Evolutionary conservation across 2,329 filamentous ascomycete species (phyloP).

Genomic region (Alternaria infectoria): DNA sequence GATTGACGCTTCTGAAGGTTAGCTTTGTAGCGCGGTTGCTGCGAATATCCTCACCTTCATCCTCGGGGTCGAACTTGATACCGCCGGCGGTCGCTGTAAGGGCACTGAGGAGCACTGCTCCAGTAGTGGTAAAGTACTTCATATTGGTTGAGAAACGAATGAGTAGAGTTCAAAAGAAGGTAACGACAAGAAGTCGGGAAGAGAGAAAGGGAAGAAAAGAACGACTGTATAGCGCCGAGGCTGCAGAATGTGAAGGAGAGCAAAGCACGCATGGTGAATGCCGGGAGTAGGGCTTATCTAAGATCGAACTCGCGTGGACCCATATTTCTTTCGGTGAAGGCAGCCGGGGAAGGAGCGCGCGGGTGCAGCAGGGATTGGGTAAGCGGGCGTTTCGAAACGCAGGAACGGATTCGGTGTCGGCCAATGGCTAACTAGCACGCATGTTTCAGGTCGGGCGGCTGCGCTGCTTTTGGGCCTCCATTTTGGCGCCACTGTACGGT

Average conservation of each 20-base stretch:
- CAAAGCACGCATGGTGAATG: constrained; percentile 22
- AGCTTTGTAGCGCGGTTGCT: neutral
- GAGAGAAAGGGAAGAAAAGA: constrained; percentile 18
- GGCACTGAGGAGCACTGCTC: constrained; percentile 46
- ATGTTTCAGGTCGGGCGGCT: constrained; percentile 24
- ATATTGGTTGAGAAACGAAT: constrained; percentile 30
- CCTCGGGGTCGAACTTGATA: constrained; percentile 41
- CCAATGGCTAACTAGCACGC: constrained; percentile 22
- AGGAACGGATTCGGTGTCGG: constrained; percentile 12
- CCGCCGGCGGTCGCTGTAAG: constrained; percentile 34
- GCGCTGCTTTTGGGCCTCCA: constrained; percentile 9
- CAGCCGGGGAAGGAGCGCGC: constrained; percentile 25
- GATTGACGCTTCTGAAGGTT: constrained; percentile 30
- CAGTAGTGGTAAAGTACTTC: constrained; percentile 38
- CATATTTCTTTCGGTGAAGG: neutral
- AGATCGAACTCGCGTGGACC: constrained; percentile 7
- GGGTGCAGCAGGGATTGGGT: constrained; percentile 15
- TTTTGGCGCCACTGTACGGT: constrained; percentile 2
- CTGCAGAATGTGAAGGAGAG: constrained; percentile 23
- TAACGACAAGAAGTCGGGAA: constrained; percentile 6
- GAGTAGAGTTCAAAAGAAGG: constrained; percentile 7
- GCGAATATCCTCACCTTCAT: constrained; percentile 24
- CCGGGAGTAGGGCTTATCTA: constrained; percentile 12
- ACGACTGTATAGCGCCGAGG: constrained; percentile 25
- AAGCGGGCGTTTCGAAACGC: constrained; percentile 33